Evolutionary conservation across 805 yeast genomes (phyloP), one percentile per base, ranked within the genome.

Genomic region (Candida silvatica): DNA sequence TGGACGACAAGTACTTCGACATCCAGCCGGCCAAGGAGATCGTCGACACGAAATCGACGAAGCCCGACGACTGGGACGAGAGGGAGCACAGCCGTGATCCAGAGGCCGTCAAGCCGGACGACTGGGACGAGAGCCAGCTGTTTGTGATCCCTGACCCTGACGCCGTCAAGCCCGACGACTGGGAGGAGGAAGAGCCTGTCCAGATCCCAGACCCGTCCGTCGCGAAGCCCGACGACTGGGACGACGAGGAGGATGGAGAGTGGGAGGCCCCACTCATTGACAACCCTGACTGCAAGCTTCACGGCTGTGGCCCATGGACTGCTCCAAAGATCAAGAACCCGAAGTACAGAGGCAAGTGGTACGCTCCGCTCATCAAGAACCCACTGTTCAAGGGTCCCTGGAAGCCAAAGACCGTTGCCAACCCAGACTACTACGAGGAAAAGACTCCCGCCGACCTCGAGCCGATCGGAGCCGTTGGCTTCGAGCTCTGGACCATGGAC

Each of bases 401-500:
- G 95, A 41, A 54, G 15, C 90, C 94, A 24, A 69, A 71, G 34
- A 50, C 46, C 44, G 71, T 82, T 41, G 56, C 74, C 14, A 88
- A 87, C 51, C 94, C 95, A 5, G 66, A 73, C 24, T 84, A 69
- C 56, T 72, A 56, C 44, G 77, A 71, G 46, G 85, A 78, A 48
- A 34, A 36, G 0, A 60, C 47, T 4, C 87, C 92, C 4, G 64
- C 80, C 8, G 64, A 76, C 43, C 56, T 80, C 38, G 78, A 74
- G 45, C 73, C 77, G 23, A 73, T 85, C 43, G 88, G 87, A 17
- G 94, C 82, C 8, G 47, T 86, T 30, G 95, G 94, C 6, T 83
- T 88, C 50, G 97, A 87, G 57, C 63, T 87, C 43, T 87, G 95
- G 95, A 73, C 90, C 31, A 80, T 87, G 78, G 79, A 83, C 43